These are phyloP conservation scores for Candida suzukii DNA, from an alignment of 805 yeast genomes.

Conservation along the genomic window DNA sequence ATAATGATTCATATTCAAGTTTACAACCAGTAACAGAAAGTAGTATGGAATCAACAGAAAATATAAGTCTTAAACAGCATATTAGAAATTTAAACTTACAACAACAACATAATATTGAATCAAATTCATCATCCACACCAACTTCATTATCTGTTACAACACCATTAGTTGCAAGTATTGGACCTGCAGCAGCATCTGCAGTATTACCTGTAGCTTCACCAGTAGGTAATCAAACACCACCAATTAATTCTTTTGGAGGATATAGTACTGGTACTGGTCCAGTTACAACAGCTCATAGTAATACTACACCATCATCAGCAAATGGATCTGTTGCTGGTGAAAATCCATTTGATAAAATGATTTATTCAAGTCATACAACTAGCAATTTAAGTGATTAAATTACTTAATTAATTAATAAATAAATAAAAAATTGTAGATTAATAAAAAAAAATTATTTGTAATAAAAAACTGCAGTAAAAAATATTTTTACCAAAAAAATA, in stretches of 20 bases:
- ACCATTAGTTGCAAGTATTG: conserved; percentile 28
- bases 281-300: neutral
- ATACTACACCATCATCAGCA: neutral
- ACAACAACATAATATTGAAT: neutral
- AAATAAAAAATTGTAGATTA: no score
- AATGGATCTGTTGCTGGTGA: neutral
- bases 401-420: no score
- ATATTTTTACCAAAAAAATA: no score
- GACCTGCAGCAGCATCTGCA: conserved; percentile 27
- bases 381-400: no score
- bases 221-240: conserved; percentile 3
- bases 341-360: neutral
- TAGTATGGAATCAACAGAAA: neutral
- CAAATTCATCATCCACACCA: neutral
- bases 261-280: neutral
- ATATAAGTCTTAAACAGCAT: neutral
- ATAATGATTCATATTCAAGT: neutral
- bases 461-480: no score
- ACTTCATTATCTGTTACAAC: conserved; percentile 23
- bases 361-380: no score
- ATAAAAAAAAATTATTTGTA: no score
- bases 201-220: conserved; percentile 26
- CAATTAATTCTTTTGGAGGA: neutral
- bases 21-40: neutral
- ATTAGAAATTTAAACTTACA: neutral